These are phyloP conservation scores for Debaryomyces sp. DNA, from an alignment of 1,139 yeast species.

Conservation along the genomic window DNA sequence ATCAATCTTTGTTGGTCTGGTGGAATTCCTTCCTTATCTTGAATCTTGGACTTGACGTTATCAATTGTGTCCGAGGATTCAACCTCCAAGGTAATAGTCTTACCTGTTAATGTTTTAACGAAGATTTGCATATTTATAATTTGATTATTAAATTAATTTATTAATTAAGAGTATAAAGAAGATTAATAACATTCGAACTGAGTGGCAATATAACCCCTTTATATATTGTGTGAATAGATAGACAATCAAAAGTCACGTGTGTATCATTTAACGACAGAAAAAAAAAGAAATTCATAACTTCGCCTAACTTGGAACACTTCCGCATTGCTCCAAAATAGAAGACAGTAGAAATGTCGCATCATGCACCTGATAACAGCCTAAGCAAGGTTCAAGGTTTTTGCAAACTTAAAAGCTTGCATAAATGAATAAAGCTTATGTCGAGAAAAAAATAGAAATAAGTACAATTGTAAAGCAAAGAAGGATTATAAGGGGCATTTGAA, in stretches of 20 bases:
- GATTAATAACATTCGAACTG: not conserved
- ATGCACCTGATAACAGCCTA: constrained; percentile 1
- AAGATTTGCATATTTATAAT: constrained; percentile 74
- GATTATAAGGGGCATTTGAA: too few species aligned
- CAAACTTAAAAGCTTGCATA: too few species aligned
- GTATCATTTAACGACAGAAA: not conserved
- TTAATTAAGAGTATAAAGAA: constrained; percentile 1
- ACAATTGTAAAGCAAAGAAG: too few species aligned
- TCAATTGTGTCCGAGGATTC: constrained; percentile 43
- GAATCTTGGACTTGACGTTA: constrained; percentile 96
- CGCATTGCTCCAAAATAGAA: not conserved
- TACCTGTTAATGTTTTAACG: constrained; percentile 95
- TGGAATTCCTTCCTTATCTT: constrained; percentile 97
- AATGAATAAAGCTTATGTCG: too few species aligned
- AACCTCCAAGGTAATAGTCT: constrained; percentile 57
- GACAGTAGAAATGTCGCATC: not conserved
- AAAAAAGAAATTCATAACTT: constrained; percentile 4
- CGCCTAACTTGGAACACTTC: not conserved
- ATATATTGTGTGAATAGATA: constrained; percentile 4
- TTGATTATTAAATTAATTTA: constrained; percentile 6
- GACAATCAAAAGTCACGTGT: constrained; percentile 1
- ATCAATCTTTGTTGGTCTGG: constrained; percentile 97
- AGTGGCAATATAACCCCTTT: constrained; percentile 10
- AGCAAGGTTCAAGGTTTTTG: not conserved
- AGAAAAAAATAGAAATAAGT: too few species aligned